Conservation (phyloP, 2,329 filamentous ascomycete species). For the Xylariales sp. region DNA sequence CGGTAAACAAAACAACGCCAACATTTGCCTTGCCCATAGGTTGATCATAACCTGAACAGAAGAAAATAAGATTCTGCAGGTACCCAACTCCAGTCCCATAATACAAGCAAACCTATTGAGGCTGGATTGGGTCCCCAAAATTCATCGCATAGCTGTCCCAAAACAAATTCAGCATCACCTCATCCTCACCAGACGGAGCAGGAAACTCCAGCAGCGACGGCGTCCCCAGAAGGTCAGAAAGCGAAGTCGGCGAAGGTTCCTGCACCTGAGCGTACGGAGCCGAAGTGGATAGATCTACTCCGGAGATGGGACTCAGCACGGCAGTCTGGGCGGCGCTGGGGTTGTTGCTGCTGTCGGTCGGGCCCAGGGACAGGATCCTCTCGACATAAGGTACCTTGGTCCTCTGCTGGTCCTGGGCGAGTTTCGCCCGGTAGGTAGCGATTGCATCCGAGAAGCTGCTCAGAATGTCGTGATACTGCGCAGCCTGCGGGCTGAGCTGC, state of each 20-base stretch:
- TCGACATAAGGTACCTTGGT: constrained; percentile 1
- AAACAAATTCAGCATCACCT: constrained; percentile 4
- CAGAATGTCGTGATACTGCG: constrained; percentile 54
- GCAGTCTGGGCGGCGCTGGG: too few species aligned
- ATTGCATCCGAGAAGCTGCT: constrained; percentile 41
- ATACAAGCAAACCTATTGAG: background rate
- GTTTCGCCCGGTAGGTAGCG: constrained; percentile 27
- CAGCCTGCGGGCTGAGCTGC: constrained; percentile 48
- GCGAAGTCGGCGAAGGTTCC: too few species aligned
- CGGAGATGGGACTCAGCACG: too few species aligned
- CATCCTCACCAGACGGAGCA: constrained; percentile 1
- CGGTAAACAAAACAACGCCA: too few species aligned
- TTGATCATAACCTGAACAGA: background rate
- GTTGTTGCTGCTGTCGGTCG: background rate
- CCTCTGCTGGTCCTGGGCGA: constrained; percentile 2
- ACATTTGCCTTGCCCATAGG: background rate
- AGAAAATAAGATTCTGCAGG: too few species aligned
- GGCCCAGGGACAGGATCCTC: constrained; percentile 1
- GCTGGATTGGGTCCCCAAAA: background rate
- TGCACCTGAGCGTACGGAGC: too few species aligned
- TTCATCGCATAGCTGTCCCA: constrained; percentile 6
- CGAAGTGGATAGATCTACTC: too few species aligned
- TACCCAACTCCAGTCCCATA: background rate
- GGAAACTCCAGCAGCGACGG: constrained; percentile 1
- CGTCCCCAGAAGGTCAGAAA: background rate